phyloP scores from a whole-genome alignment of 2,329 filamentous ascomycete genomes.

The Colletotrichum tropicicola region DNA sequence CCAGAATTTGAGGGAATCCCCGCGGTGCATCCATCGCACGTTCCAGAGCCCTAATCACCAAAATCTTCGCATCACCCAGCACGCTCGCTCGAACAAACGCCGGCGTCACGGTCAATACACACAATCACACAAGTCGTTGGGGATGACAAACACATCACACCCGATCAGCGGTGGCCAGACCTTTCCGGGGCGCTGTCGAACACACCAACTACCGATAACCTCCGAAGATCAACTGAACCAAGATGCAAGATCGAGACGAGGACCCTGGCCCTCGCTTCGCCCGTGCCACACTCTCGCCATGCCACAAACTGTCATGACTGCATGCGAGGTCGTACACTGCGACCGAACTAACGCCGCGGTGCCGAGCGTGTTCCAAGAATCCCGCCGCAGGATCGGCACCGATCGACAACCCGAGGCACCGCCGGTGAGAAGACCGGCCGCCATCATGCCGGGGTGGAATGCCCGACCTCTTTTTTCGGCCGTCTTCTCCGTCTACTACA shows the following conservation, averaged over 20 bases:
- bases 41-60: too few species aligned
- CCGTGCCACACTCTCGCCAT: constrained; percentile 5
- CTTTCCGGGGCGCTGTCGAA: constrained; percentile 1
- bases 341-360: constrained; percentile 14
- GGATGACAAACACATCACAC: not conserved
- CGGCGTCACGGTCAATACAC: not conserved
- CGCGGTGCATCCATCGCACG: too few species aligned
- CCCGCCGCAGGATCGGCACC: constrained; percentile 16
- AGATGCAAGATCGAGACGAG: constrained; percentile 18
- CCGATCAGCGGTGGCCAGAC: constrained; percentile 23
- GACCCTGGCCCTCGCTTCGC: constrained; percentile 4
- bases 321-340: not conserved
- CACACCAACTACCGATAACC: constrained; percentile 26
- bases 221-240: constrained; percentile 22
- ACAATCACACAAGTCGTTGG: not conserved
- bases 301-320: constrained; percentile 21
- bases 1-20: too few species aligned
- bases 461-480: not conserved
- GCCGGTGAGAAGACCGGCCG: constrained; percentile 13
- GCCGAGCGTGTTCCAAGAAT: not conserved
- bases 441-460: not conserved
- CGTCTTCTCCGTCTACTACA: not conserved
- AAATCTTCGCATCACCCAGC: too few species aligned
- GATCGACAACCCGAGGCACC: constrained; percentile 18
- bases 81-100: not conserved